Percentiles rank a stretch among this genome's conserved stretches.
Evolutionary conservation across 805 yeast species (phyloP).

Genomic region (Metschnikowia vanudenii): DNA sequence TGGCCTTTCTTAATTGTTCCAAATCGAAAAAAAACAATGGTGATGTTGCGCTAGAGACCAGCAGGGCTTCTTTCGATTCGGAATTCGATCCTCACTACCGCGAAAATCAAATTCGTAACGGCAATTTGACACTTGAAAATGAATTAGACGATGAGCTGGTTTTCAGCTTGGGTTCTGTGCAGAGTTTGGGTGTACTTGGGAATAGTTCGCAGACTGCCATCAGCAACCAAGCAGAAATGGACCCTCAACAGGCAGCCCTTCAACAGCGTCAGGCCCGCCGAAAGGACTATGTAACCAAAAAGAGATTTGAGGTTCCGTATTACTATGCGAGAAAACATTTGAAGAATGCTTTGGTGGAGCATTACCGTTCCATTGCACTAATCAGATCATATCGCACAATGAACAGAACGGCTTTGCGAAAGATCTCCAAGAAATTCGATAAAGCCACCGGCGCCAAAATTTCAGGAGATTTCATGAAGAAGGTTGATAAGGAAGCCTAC

Average conservation of each 20-base stretch:
- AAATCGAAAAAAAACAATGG: constrained; percentile 9
- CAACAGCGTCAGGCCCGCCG: constrained; percentile 25
- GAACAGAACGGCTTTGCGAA: constrained; percentile 86
- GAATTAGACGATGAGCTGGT: constrained; percentile 13
- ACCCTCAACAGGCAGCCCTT: background rate
- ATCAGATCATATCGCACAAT: constrained; percentile 67
- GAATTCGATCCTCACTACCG: constrained; percentile 31
- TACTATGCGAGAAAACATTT: constrained; percentile 64
- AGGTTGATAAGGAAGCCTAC: constrained; percentile 50
- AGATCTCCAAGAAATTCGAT: constrained; percentile 87
- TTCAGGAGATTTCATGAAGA: constrained; percentile 51
- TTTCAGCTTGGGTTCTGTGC: constrained; percentile 5
- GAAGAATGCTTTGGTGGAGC: constrained; percentile 67
- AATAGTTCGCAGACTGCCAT: background rate
- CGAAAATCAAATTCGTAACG: constrained; percentile 42
- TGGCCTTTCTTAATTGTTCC: constrained; percentile 25
- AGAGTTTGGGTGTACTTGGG: constrained; percentile 1
- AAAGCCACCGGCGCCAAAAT: constrained; percentile 54
- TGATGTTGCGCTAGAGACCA: constrained; percentile 9
- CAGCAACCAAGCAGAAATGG: background rate
- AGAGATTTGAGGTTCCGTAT: constrained; percentile 51
- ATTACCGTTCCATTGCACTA: constrained; percentile 69
- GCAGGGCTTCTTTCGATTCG: background rate
- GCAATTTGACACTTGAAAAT: constrained; percentile 16
- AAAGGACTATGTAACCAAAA: constrained; percentile 49